phyloP scores from a whole-genome alignment of 768 basidiomycete species.

The Mrakia hoshinonis region DNA sequence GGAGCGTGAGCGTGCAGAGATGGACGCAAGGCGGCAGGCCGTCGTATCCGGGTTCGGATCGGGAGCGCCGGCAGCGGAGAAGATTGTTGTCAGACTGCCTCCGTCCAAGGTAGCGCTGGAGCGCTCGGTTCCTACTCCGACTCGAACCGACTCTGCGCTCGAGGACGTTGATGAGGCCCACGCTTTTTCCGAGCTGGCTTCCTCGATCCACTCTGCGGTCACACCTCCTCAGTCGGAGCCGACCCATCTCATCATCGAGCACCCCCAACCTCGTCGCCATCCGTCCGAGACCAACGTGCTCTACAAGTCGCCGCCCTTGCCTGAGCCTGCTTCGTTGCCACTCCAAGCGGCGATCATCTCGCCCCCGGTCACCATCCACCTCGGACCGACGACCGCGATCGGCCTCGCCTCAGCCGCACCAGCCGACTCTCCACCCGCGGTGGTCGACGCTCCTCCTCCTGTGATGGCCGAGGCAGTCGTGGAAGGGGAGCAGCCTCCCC shows the following conservation, averaged over 20 bases:
- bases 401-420: conserved; percentile 1
- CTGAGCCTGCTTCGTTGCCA: background rate
- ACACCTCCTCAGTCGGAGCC: background rate
- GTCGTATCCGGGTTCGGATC: conserved; percentile 7
- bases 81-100: conserved; percentile 9
- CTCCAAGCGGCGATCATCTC: background rate
- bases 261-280: conserved; percentile 3
- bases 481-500: background rate
- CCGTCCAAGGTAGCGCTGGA: background rate
- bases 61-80: background rate
- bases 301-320: background rate
- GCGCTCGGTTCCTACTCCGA: background rate
- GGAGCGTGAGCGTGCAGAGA: background rate
- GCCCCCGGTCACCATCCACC: background rate
- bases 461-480: background rate
- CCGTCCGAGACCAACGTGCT: background rate
- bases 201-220: background rate
- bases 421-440: background rate
- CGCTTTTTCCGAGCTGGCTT: background rate
- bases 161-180: background rate
- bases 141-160: background rate
- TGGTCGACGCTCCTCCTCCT: background rate
- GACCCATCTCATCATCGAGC: background rate
- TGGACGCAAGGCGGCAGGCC: background rate
- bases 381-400: background rate